phyloP scores from a whole-genome alignment of 176 grass and related monocot species.

The Phragmites australis region DNA sequence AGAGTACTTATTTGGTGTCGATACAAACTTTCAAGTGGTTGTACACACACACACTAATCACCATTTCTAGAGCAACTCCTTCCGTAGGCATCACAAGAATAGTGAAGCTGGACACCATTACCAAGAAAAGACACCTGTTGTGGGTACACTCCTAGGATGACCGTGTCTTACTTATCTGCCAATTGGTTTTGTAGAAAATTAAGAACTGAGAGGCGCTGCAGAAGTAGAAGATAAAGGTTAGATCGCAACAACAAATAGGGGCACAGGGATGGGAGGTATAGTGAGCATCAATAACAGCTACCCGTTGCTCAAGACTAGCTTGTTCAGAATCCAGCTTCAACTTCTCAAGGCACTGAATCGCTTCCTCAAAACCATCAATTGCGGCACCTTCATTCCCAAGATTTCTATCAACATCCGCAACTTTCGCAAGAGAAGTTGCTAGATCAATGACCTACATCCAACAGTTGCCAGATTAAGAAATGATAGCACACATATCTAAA shows the following conservation, averaged over 20 bases:
- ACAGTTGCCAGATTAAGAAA: constrained; percentile 10
- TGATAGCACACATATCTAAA: neutral
- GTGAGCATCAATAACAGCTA: constrained; percentile 11
- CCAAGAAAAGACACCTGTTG: neutral
- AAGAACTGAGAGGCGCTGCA: constrained; percentile 68
- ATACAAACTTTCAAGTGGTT: neutral
- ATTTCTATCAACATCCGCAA: constrained; percentile 90
- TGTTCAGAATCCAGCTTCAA: constrained; percentile 77
- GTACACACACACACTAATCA: neutral
- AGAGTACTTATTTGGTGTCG: constrained; percentile 9
- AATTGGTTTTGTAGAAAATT: constrained; percentile 74
- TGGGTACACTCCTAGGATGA: neutral
- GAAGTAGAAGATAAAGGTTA: constrained; percentile 8
- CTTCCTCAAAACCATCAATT: constrained; percentile 78
- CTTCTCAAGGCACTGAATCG: constrained; percentile 80
- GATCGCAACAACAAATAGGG: neutral
- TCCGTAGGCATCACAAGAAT: constrained; percentile 6
- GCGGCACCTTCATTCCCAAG: constrained; percentile 63
- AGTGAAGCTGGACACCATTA: neutral
- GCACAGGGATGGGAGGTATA: neutral
- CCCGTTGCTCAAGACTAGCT: constrained; percentile 61
- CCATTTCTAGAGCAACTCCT: constrained; percentile 9
- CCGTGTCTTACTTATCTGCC: constrained; percentile 42
- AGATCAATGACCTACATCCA: constrained; percentile 76
- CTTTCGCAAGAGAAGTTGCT: constrained; percentile 94